Conservation (phyloP, 2,329 filamentous ascomycete species). For the Bertia moriformis region DNA sequence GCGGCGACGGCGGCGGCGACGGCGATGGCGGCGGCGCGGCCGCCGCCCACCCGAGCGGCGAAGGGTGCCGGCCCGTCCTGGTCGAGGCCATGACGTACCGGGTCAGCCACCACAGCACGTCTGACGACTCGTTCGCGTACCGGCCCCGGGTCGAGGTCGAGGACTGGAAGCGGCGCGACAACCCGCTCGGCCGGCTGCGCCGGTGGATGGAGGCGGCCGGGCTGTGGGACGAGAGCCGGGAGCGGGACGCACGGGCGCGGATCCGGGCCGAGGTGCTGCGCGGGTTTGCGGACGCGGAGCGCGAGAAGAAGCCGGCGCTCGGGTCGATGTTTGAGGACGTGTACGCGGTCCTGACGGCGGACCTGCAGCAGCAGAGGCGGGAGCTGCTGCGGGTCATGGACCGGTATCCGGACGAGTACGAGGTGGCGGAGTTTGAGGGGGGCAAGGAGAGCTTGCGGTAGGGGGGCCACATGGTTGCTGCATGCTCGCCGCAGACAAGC, state of each 20-base stretch:
- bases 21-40: conserved; percentile 93
- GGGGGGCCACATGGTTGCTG: too few species aligned
- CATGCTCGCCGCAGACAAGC: too few species aligned
- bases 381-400: conserved; percentile 66
- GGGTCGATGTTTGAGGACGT: conserved; percentile 70
- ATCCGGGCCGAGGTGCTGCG: conserved; percentile 64
- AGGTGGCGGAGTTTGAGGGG: conserved; percentile 61
- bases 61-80: conserved; percentile 69
- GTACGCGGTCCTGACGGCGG: conserved; percentile 75
- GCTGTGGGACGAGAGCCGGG: conserved; percentile 72
- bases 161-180: conserved; percentile 83
- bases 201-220: conserved; percentile 81
- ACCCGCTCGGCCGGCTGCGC: conserved; percentile 68
- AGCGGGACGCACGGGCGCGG: conserved; percentile 54
- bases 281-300: conserved; percentile 73
- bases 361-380: conserved; percentile 60
- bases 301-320: conserved; percentile 64
- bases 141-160: conserved; percentile 84
- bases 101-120: conserved; percentile 94
- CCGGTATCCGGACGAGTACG: conserved; percentile 84
- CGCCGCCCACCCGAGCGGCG: conserved; percentile 83
- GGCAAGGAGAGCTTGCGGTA: conserved; percentile 48
- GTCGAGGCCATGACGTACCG: conserved; percentile 97
- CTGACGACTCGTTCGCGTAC: conserved; percentile 93
- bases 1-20: conserved; percentile 57